phyloP scores from a whole-genome alignment of 441 rosid species.

The Biscutella auriculata region DNA sequence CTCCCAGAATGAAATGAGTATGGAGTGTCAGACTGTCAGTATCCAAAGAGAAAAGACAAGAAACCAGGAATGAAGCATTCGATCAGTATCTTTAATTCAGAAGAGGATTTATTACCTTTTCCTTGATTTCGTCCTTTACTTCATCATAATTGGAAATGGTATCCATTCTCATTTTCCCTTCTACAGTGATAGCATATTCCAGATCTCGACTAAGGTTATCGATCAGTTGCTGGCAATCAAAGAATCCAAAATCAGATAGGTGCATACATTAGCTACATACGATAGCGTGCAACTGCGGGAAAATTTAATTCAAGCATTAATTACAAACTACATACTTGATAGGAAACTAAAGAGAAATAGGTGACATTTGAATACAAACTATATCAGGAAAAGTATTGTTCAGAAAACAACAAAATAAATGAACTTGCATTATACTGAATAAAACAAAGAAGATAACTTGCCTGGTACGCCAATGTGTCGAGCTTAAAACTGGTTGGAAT shows the following conservation, averaged over 20 bases:
- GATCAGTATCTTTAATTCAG: slow-evolving; percentile 10
- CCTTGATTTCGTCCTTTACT: slow-evolving; percentile 64
- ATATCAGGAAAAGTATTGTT: not conserved
- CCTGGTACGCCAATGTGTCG: slow-evolving; percentile 71
- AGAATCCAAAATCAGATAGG: slow-evolving; percentile 23
- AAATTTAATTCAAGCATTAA: slow-evolving; percentile 1
- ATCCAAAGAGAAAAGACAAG: slow-evolving; percentile 9
- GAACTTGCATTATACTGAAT: slow-evolving; percentile 1
- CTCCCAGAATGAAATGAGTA: not conserved
- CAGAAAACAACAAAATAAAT: not conserved
- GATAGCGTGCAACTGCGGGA: not conserved
- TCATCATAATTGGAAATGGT: slow-evolving; percentile 78
- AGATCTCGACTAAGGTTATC: slow-evolving; percentile 90
- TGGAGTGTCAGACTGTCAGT: slow-evolving; percentile 4
- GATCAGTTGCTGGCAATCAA: slow-evolving; percentile 69
- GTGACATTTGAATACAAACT: slow-evolving; percentile 2
- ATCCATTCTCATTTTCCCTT: slow-evolving; percentile 89
- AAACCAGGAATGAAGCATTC: slow-evolving; percentile 10
- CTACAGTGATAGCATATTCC: slow-evolving; percentile 87
- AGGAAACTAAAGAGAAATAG: not conserved
- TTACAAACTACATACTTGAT: slow-evolving; percentile 2
- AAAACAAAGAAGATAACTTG: slow-evolving; percentile 26
- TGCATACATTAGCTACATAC: not conserved
- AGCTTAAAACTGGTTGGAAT: slow-evolving; percentile 90
- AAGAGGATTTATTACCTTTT: slow-evolving; percentile 49